Evolutionary conservation across 345 rosid genomes (phyloP).

Genomic region (Eucalyptus pauciflora): DNA sequence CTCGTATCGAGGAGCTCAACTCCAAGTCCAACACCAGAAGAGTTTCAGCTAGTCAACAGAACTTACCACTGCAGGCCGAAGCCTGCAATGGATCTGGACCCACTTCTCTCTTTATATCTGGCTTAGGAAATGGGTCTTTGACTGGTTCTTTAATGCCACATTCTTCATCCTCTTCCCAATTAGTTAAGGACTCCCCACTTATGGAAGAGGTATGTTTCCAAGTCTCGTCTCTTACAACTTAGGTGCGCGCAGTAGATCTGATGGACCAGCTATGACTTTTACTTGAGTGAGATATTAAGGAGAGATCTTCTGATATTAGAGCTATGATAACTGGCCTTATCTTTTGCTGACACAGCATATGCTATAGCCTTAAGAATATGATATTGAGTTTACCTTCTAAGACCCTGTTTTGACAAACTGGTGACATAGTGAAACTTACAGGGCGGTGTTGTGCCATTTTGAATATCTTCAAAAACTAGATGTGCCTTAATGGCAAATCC

Average conservation of each 20-base stretch:
- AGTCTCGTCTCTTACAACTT: background rate
- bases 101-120: constrained; percentile 36
- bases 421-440: background rate
- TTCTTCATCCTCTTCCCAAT: constrained; percentile 77
- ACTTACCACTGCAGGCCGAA: constrained; percentile 61
- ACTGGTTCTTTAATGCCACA: constrained; percentile 45
- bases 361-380: background rate
- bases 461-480: background rate
- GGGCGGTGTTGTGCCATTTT: background rate
- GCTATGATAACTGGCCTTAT: background rate
- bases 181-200: constrained; percentile 68
- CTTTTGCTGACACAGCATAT: background rate
- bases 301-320: background rate
- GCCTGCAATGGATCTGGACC: constrained; percentile 72
- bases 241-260: background rate
- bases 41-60: constrained; percentile 68
- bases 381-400: background rate
- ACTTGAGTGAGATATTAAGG: background rate
- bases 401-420: background rate
- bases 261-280: background rate
- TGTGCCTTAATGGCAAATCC: background rate
- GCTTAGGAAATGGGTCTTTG: constrained; percentile 46
- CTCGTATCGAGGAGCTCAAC: constrained; percentile 80
- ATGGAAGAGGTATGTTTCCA: constrained; percentile 75
- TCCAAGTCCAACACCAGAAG: constrained; percentile 49